Base-by-base conservation (phyloP, 2,329 filamentous ascomycete species). In the Microdochium nivale region DNA sequence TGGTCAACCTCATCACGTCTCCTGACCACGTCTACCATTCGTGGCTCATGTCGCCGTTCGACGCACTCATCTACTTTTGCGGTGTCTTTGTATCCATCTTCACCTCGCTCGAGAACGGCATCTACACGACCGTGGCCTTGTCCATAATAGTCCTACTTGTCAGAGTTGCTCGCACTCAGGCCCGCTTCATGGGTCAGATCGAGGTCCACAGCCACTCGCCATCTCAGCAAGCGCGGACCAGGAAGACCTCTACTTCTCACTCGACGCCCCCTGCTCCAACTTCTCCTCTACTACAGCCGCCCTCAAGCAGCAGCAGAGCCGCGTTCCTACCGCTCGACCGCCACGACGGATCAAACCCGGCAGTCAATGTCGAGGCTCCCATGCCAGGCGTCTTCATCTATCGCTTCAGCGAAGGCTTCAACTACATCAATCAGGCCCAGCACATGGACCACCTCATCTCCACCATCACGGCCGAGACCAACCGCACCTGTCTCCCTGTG, bases 21-120 rank as follows among this genome's bases (percentile, higher is more conserved):
- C 87, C 87, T 1, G 84, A 85, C 58, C 84, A 81, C 0, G 76
- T 91, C 1, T 89, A 88, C 67, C 82, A 86, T 54, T 91, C 89
- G 70, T 91, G 87, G 87, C 77, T 80, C 43, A 79, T 89, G 0
- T 87, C 86, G 0, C 88, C 88, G 0, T 60, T 90, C 0, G 88
- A 92, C 62, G 80, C 87, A 0, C 54, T 86, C 44, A 87, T 91
- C 60, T 92, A 89, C 77, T 80, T 90, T 53, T 75, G 79, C 27
- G 86, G 88, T 59, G 86, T 91, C 7, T 65, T 88, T 13, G 58
- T 77, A n/a, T 72, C 73, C 33, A 62, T 78, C 32, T 77, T 79
- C 56, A 69, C 71, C 10, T 70, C 69, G 2, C 72, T 79, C 10
- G 76, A 79, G 55, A 70, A 70, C 4, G 73, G 72, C 5, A 78